Conservation (phyloP, 139 green algal genomes). For the Chlorella sp. region DNA sequence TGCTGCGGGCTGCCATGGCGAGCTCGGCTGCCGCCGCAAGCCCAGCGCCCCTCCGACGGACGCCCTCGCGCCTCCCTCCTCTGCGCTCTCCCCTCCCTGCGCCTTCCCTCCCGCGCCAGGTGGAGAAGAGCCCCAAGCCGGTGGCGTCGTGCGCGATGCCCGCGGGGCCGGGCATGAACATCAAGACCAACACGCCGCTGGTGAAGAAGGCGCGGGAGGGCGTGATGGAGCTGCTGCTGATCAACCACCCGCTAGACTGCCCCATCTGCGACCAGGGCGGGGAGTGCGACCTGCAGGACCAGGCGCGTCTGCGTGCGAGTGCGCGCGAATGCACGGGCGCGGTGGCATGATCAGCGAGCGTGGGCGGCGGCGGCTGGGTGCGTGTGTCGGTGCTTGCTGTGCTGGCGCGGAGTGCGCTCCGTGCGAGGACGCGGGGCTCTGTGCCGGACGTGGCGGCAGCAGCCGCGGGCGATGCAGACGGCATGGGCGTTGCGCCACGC, state of each 20-base stretch:
- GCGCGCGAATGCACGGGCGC: no score
- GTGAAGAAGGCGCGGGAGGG: slow-evolving; percentile 99
- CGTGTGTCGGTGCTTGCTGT: background rate
- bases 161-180: slow-evolving; percentile 92
- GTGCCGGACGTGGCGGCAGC: no score
- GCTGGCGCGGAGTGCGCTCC: background rate
- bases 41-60: no score
- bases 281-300: slow-evolving; percentile 98
- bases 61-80: background rate
- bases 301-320: slow-evolving; percentile 47
- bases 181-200: slow-evolving; percentile 93
- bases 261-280: slow-evolving; percentile 99
- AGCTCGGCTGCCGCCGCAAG: no score
- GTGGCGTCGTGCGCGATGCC: slow-evolving; percentile 99
- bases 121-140: slow-evolving; percentile 97
- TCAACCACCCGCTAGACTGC: slow-evolving; percentile 99
- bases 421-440: no score
- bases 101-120: slow-evolving; percentile 45
- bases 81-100: background rate
- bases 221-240: slow-evolving; percentile 99
- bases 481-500: no score
- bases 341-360: no score
- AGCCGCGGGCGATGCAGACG: no score
- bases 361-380: background rate
- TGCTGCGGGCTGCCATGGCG: no score